These are phyloP conservation scores for Ophiocordyceps camponoti-saundersi DNA, from an alignment of 2,329 filamentous ascomycete species.

Conservation along the genomic window DNA sequence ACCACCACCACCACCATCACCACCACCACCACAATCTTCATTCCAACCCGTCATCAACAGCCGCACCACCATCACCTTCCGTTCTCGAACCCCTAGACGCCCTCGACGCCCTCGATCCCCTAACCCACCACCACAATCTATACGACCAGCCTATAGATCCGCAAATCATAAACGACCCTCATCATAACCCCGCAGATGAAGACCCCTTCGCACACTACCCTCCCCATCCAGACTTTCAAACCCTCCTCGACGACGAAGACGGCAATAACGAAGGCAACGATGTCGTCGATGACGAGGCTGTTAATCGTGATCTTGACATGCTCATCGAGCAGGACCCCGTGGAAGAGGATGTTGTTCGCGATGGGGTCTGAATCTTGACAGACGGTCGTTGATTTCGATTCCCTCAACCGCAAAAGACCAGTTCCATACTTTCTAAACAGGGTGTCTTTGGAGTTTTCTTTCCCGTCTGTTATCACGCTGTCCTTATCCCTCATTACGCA, in stretches of 20 bases:
- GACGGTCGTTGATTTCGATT: not conserved
- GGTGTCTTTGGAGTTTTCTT: too few species aligned
- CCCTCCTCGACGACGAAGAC: conserved; percentile 31
- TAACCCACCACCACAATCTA: conserved; percentile 3
- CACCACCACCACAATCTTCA: conserved; percentile 14
- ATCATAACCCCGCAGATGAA: conserved; percentile 14
- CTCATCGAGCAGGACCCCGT: conserved; percentile 28
- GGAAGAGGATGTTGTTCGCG: conserved; percentile 17
- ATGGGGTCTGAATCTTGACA: too few species aligned
- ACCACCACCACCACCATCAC: conserved; percentile 7
- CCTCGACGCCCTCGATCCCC: too few species aligned
- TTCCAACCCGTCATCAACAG: conserved; percentile 5
- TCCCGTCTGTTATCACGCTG: too few species aligned
- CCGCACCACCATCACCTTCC: not conserved
- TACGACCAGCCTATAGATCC: conserved; percentile 41
- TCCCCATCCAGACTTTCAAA: conserved; percentile 33
- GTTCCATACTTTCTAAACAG: too few species aligned
- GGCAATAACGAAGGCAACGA: conserved; percentile 9
- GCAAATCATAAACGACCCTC: conserved; percentile 34
- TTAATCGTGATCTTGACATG: conserved; percentile 34
- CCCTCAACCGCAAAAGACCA: too few species aligned
- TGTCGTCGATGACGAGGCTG: conserved; percentile 12
- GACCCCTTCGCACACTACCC: conserved; percentile 22
- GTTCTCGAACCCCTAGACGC: too few species aligned
- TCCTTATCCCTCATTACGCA: too few species aligned